Percentiles rank a stretch among this genome's conserved stretches.
Evolutionary conservation across 164 flowering plant species (phyloP).

Genomic region (Tetrastigma voinierianum): DNA sequence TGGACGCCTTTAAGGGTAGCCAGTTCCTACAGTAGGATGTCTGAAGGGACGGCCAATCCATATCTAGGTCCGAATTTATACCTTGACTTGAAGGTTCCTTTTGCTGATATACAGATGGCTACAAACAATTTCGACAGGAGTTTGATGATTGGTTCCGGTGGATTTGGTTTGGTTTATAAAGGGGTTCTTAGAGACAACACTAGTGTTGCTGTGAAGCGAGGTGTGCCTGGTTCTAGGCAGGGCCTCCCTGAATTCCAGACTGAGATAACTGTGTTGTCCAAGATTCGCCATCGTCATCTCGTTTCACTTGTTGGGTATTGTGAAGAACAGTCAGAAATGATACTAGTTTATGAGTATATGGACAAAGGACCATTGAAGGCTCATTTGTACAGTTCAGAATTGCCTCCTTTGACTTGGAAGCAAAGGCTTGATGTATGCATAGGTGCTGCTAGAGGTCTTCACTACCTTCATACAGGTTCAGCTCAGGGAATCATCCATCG

Average conservation of each 20-base stretch:
- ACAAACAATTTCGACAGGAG: constrained; percentile 65
- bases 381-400: constrained; percentile 59
- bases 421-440: constrained; percentile 67
- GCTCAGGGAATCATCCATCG: constrained; percentile 73
- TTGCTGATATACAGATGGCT: constrained; percentile 55
- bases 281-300: constrained; percentile 68
- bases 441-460: constrained; percentile 68
- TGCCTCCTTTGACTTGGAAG: constrained; percentile 65
- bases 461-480: constrained; percentile 68
- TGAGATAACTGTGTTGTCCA: constrained; percentile 67
- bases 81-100: constrained; percentile 53
- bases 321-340: constrained; percentile 81
- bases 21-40: constrained; percentile 49
- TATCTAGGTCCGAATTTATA: constrained; percentile 48
- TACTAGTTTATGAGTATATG: constrained; percentile 80
- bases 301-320: constrained; percentile 80
- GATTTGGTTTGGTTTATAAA: constrained; percentile 81
- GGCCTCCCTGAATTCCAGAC: constrained; percentile 83
- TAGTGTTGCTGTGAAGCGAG: constrained; percentile 77
- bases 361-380: constrained; percentile 68
- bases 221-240: constrained; percentile 67
- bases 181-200: constrained; percentile 60
- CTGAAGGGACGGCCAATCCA: constrained; percentile 44
- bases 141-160: constrained; percentile 72
- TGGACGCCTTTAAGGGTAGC: constrained; percentile 62